Evolutionary conservation across 257 asterid genomes (phyloP).

Genomic region (Mentha longifolia): DNA sequence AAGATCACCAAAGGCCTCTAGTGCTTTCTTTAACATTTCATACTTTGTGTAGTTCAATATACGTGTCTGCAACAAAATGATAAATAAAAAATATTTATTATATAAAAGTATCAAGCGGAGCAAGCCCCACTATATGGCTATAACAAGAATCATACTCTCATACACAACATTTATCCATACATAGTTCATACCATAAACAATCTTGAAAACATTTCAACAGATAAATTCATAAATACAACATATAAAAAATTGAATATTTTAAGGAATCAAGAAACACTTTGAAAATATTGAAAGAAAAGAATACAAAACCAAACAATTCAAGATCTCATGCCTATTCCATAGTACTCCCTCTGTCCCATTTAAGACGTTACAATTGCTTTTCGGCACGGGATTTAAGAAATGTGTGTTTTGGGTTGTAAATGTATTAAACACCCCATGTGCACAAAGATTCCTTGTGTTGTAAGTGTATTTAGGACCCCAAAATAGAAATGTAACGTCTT

Average conservation of each 20-base stretch:
- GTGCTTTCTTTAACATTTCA: slow-evolving; percentile 96
- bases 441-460: no score
- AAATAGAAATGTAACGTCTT: no score
- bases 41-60: slow-evolving; percentile 76
- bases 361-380: no score
- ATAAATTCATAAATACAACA: not conserved
- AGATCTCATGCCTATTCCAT: not conserved
- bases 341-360: no score
- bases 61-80: slow-evolving; percentile 60
- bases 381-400: no score
- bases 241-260: slow-evolving; percentile 10
- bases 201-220: slow-evolving; percentile 9
- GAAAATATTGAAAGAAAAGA: slow-evolving; percentile 2
- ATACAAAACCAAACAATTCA: not conserved
- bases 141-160: slow-evolving; percentile 12
- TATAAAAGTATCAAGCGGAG: slow-evolving; percentile 11
- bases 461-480: no score
- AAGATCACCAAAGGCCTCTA: slow-evolving; percentile 86
- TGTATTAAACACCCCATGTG: no score
- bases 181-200: not conserved
- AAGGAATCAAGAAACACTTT: slow-evolving; percentile 8
- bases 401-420: no score
- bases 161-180: slow-evolving; percentile 8
- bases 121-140: not conserved
- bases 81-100: slow-evolving; percentile 5